Evolutionary conservation across 768 basidiomycete genomes (phyloP), one percentile per base, ranked within the genome.

Genomic region (Suillus alpinus): DNA sequence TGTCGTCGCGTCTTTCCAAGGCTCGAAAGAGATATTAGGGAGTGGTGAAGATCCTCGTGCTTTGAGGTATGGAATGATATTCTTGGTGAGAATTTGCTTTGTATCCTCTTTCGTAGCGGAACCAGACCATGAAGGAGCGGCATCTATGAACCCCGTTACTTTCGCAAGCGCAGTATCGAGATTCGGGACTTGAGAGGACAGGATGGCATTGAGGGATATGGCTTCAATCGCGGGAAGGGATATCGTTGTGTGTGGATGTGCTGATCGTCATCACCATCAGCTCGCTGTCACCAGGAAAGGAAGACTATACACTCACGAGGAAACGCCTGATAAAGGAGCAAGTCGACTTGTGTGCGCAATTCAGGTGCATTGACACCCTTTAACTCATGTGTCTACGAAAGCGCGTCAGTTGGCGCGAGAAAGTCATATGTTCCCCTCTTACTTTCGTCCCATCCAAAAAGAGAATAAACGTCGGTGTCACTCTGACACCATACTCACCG

Each of bases 381-480:
- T 57, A 94, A 56, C 67, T 93, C 91, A 36, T 86, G 77, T 5
- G 82, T 76, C 90, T 93, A 65, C 14, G 26, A n/a, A 20, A 52
- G 23, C 12, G 47, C 14, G 32, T 46, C 26, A 47, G n/a, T 41
- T 29, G 46, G 1, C 1, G 50, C 23, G 26, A 46, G 52, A 61
- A 59, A 13, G 26, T 39, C 29, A 34, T 18, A 60, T 10, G 1
- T 13, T 52, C 50, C 20, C 23, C 1, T n/a, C 63, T 63, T 57
- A 89, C 90, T 85, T 90, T 86, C 56, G 81, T 78, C 1, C 88
- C 92, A 61, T 91, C 81, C 62, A 87, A 72, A 77, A 94, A 98
- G 76, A 97, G 95, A 43, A 91, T 76, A 68, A 98, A 96, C 0
- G 93, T 95, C 6, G 95, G 95, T 2, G 92, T 96, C 18, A 82